Conservation (phyloP, 2,329 filamentous ascomycete genomes). For the Phaeosphaeria sp. region DNA sequence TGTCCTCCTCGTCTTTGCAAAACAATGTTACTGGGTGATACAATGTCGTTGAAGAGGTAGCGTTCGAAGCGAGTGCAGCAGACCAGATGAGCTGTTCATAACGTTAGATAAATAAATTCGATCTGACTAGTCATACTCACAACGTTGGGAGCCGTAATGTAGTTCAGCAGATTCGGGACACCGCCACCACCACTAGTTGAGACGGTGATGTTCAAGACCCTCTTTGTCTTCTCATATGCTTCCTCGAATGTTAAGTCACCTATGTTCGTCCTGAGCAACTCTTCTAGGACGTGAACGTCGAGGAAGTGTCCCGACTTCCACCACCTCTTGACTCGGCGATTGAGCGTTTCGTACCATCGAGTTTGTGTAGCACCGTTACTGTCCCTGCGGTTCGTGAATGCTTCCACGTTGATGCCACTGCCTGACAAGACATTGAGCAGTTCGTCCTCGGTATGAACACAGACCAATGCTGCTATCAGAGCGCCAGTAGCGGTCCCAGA, state of each 20-base stretch:
- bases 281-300: conserved; percentile 80
- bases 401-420: conserved; percentile 80
- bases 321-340: conserved; percentile 73
- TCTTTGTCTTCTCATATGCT: conserved; percentile 83
- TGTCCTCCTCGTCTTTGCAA: conserved; percentile 77
- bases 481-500: conserved; percentile 91
- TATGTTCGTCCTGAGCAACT: conserved; percentile 83
- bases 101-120: conserved; percentile 13
- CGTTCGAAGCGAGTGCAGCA: conserved; percentile 78
- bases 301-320: conserved; percentile 81
- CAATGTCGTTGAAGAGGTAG: conserved; percentile 69
- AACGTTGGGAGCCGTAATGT: conserved; percentile 91
- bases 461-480: conserved; percentile 85
- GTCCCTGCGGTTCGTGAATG: conserved; percentile 64
- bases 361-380: conserved; percentile 34
- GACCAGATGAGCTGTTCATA: conserved; percentile 74
- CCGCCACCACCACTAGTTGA: conserved; percentile 76
- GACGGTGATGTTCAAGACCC: conserved; percentile 90
- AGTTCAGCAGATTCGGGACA: conserved; percentile 86
- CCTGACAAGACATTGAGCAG: conserved; percentile 78
- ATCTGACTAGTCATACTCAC: conserved; percentile 59
- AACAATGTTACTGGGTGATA: conserved; percentile 73
- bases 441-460: conserved; percentile 86
- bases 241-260: conserved; percentile 93
- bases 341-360: conserved; percentile 62